phyloP scores from a whole-genome alignment of 192 early-diverging fungal genomes.

The Obelidium mucronatum region DNA sequence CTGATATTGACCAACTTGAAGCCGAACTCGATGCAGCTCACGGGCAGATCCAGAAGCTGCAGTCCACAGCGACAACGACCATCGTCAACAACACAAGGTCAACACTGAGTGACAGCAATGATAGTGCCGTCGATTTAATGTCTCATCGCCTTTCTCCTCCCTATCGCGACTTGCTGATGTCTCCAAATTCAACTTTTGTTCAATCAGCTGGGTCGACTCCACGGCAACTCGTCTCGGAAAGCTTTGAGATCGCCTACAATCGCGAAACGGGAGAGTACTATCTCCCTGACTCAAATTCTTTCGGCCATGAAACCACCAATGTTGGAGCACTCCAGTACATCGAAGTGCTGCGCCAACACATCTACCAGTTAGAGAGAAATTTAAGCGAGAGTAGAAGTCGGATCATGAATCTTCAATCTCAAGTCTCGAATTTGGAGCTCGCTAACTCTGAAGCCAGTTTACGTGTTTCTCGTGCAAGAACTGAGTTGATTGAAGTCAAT shows the following conservation, averaged over 20 bases:
- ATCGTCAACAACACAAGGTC: neutral
- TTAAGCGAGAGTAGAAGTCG: conserved; percentile 7
- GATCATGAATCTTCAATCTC: conserved; percentile 31
- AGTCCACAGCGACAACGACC: neutral
- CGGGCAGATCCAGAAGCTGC: conserved; percentile 1
- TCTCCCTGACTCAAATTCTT: neutral
- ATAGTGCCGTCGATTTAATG: neutral
- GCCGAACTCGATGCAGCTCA: conserved; percentile 27
- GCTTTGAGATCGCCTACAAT: conserved; percentile 21
- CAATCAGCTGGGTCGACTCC: neutral
- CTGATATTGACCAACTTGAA: conserved; percentile 28
- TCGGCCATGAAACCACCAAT: neutral
- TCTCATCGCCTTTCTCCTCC: neutral
- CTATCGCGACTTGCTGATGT: neutral
- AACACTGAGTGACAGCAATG: neutral
- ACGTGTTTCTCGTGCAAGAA: conserved; percentile 24
- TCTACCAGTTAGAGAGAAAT: conserved; percentile 1
- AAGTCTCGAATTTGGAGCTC: conserved; percentile 27
- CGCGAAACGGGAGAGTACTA: conserved; percentile 19
- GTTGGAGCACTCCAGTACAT: conserved; percentile 11
- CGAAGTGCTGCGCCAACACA: conserved; percentile 4
- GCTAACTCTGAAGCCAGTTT: conserved; percentile 28
- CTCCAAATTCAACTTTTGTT: neutral
- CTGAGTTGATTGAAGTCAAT: conserved; percentile 27
- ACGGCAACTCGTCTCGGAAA: neutral